Conservation (phyloP, 1,284 basidiomycete species). For the Sporisorium sorghi region DNA sequence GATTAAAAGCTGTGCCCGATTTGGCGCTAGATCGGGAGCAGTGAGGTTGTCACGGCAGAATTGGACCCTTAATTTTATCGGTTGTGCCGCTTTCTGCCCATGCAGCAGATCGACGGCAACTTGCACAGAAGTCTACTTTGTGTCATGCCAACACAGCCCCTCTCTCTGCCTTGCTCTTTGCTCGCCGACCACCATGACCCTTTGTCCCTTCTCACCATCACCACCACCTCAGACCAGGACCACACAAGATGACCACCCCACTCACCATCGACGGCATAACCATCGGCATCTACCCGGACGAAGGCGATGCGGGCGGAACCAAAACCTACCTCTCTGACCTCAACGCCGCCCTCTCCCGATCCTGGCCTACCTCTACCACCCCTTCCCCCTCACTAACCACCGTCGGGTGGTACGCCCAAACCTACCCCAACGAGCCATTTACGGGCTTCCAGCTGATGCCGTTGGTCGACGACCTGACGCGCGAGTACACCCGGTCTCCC, state of each 20-base stretch:
- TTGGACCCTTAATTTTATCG: constrained; percentile 1
- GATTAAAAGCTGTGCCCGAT: constrained; percentile 10
- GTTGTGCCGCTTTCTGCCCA: not conserved
- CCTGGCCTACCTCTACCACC: not conserved
- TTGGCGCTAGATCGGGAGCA: not conserved
- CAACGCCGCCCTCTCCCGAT: constrained; percentile 22
- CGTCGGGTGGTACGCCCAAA: constrained; percentile 45
- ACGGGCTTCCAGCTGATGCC: constrained; percentile 41
- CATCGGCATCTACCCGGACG: constrained; percentile 43
- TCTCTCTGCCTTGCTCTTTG: not conserved
- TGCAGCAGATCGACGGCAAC: not conserved
- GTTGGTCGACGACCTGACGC: constrained; percentile 30
- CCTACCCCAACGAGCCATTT: constrained; percentile 26
- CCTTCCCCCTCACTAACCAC: constrained; percentile 16
- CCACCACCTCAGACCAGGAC: not conserved
- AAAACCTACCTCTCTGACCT: constrained; percentile 38
- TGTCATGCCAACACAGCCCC: not conserved
- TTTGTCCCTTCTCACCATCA: not conserved
- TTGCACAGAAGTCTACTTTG: not conserved
- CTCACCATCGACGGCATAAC: constrained; percentile 18
- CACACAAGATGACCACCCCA: not conserved
- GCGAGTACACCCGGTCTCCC: constrained; percentile 3
- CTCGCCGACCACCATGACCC: too few species aligned
- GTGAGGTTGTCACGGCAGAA: too few species aligned
- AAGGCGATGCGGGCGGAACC: constrained; percentile 42